Evolutionary conservation across 1,284 basidiomycete genomes (phyloP), one percentile per base, ranked within the genome.

Genomic region (Laetiporus sulphureus): DNA sequence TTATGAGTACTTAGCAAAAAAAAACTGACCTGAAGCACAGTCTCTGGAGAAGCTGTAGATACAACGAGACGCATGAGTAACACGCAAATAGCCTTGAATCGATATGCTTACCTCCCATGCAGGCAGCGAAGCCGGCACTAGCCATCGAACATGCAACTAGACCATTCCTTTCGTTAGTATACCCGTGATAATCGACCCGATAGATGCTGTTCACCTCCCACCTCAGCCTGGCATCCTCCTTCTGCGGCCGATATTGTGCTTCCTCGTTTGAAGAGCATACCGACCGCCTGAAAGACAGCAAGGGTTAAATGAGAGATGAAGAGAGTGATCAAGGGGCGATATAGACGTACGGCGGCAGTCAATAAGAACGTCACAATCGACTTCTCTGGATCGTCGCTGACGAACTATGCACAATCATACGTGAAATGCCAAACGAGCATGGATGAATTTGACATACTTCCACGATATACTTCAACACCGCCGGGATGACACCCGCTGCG

Each of bases 211-310:
- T 62, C 65, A 72, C 88, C 88, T 56, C 87, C 86, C 8, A 90
- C 87, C 67, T 90, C 86, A 18, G 86, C 86, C 60, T 90, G 87
- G 59, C 86, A 90, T 16, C 86, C 91, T 31, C 91, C 92, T 63
- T 98, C 94, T 0, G 95, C 94, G 7, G 94, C 95, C 32, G 85
- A 90, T 38, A 98, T 97, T 1, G 94, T 97, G 42, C 92, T 94
- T 18, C 94, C 94, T 41, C 94, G 79, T 62, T 98, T 98, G 72
- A 95, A 97, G 15, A 98, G 69, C 95, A 98, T 98, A 4, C 93
- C 93, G 41, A 97, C 68, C 2, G 93, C 85, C 92, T 78, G 33
- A 11, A 29, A 23, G 25, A 19, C n/a, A n/a, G n/a, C n/a, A n/a
- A n/a, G n/a, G n/a, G n/a, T n/a, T n/a, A n/a, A n/a, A n/a, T n/a